Base-by-base conservation (phyloP, 148 eudicot genomes). In the Diospyros lotus region DNA sequence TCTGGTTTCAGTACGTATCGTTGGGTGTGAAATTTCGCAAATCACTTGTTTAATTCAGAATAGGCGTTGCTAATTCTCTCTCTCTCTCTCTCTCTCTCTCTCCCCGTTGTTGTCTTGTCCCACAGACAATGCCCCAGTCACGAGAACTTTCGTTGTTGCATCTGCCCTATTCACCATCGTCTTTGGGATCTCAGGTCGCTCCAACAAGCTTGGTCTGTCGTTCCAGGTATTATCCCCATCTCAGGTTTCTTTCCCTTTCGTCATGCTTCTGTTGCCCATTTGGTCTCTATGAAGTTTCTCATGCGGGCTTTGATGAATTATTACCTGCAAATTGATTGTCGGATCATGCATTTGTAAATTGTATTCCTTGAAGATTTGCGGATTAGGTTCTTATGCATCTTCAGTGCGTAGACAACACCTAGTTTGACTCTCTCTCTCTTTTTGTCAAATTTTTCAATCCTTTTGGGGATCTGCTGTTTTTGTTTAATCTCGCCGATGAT, bases 51-150 rank as follows among this genome's bases (percentile, higher is more conserved):
- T 40, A 14, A 61, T 51, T 15, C 4, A 5, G 40, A 13, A 63
- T 10, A 14, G n/a, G 2, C 15, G 43, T n/a, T 51, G 56, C 10
- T 63, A 51, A 73, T 73, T 61, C 17, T 61, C 44, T 45, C 52
- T 78, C 45, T 6, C 40, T 6, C 13, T 64, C 60, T 43, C 9
- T 39, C 14, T 42, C 10, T 5, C 14, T 45, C 3, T 6, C 9
- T 42, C 6, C 9, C 14, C 39, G 2, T 6, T 55, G 38, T 13
- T n/a, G n/a, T 76, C 38, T 42, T 28, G 28, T 28, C 28, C 28
- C 28, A 28, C 80, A 94, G 98, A 86, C 69, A 94, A 94, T 89
- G 98, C 98, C 17, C 97, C 98, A 58, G 87, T 91, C 48, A 88
- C 97, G 6, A 88, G 93, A 81, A 78, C 88, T 10, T 50, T 91